phyloP scores from a whole-genome alignment of 768 basidiomycete species.

The Pisolithus tinctorius region DNA sequence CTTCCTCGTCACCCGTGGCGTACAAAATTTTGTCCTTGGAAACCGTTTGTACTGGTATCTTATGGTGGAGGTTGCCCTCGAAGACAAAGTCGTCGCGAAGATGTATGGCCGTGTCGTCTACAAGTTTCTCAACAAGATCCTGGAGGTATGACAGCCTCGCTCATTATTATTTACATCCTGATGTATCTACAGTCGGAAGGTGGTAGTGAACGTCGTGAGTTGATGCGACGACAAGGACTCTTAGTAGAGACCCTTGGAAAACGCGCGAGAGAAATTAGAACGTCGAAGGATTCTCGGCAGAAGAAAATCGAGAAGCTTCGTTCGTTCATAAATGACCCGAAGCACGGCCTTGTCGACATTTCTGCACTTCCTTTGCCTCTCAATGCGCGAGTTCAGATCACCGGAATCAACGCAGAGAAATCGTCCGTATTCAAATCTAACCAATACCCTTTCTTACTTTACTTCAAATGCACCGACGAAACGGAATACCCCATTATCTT shows the following conservation, averaged over 20 bases:
- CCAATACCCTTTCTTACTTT: slow-evolving; percentile 84
- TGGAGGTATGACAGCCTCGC: slow-evolving; percentile 53
- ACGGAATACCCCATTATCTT: slow-evolving; percentile 93
- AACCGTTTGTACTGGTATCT: slow-evolving; percentile 97
- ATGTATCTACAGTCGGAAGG: slow-evolving; percentile 47
- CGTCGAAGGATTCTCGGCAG: slow-evolving; percentile 86
- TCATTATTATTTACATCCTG: neutral
- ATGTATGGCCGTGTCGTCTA: slow-evolving; percentile 91
- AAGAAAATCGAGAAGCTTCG: slow-evolving; percentile 97
- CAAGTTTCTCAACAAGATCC: slow-evolving; percentile 82
- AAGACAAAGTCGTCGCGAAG: slow-evolving; percentile 80
- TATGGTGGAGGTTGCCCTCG: slow-evolving; percentile 89
- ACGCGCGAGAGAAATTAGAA: slow-evolving; percentile 80
- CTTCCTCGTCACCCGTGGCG: slow-evolving; percentile 82
- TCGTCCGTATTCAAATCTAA: slow-evolving; percentile 98
- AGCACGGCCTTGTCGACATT: slow-evolving; percentile 77
- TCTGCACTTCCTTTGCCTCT: slow-evolving; percentile 82
- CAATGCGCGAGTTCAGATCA: slow-evolving; percentile 78
- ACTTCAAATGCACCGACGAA: slow-evolving; percentile 81
- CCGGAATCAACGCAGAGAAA: slow-evolving; percentile 85
- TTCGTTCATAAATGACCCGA: slow-evolving; percentile 76
- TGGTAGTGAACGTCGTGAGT: slow-evolving; percentile 75
- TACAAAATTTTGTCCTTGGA: slow-evolving; percentile 76
- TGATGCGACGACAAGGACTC: slow-evolving; percentile 88
- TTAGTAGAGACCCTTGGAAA: slow-evolving; percentile 82